phyloP scores from a whole-genome alignment of 2,329 filamentous ascomycete species.

The Penicillium palitans region DNA sequence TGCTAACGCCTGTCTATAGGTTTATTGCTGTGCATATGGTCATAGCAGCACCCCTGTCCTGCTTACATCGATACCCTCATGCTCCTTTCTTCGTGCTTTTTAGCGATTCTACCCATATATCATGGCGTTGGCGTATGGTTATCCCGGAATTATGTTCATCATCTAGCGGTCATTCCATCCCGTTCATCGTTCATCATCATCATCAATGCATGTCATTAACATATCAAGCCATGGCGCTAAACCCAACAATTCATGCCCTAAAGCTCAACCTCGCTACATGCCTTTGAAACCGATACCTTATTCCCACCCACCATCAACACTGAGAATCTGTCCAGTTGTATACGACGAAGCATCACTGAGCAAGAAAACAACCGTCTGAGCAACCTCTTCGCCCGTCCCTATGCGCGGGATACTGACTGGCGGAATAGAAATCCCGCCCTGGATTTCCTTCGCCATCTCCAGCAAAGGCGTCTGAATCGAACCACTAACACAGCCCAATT shows the following conservation, averaged over 20 bases:
- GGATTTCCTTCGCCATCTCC: constrained; percentile 28
- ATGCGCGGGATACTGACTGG: constrained; percentile 29
- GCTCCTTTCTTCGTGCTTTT: not conserved
- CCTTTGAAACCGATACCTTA: constrained; percentile 1
- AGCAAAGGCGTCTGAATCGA: constrained; percentile 38
- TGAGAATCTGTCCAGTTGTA: constrained; percentile 49
- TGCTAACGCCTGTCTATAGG: constrained; percentile 1
- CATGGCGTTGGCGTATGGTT: constrained; percentile 11
- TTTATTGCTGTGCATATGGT: constrained; percentile 20
- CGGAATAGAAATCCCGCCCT: constrained; percentile 17
- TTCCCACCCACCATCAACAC: constrained; percentile 51
- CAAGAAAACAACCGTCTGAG: constrained; percentile 51
- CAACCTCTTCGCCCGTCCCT: constrained; percentile 39
- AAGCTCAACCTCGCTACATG: not conserved
- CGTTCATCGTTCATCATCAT: not conserved
- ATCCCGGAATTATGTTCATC: not conserved
- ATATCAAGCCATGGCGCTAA: not conserved
- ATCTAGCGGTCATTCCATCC: constrained; percentile 1
- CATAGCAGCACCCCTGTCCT: not conserved
- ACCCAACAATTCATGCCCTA: not conserved
- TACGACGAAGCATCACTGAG: constrained; percentile 49
- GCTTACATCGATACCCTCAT: not conserved
- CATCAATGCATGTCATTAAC: not conserved
- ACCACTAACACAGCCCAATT: constrained; percentile 23
- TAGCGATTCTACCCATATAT: constrained; percentile 10